Percentiles rank a stretch among this genome's conserved stretches.
Conservation (phyloP, 1,284 basidiomycete species). For the Pyrrhoderma noxium region DNA sequence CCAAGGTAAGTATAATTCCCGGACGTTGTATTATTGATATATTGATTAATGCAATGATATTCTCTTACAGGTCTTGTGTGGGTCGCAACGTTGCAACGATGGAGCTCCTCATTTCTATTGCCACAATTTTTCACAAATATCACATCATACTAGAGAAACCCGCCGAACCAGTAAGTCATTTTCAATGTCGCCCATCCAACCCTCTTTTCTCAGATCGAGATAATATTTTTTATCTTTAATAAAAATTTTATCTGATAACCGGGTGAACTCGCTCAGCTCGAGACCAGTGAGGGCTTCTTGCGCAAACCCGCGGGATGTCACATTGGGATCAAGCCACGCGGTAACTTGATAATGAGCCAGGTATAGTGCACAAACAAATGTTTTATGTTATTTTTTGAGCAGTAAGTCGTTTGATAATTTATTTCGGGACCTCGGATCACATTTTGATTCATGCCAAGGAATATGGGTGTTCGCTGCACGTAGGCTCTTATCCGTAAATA, state of each 20-base stretch:
- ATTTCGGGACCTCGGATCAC: no score
- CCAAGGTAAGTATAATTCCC: conserved; percentile 39
- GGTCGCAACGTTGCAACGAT: conserved; percentile 70
- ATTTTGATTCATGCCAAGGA: no score
- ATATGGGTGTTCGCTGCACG: no score
- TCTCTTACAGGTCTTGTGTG: conserved; percentile 51
- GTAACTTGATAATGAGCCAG: conserved; percentile 20
- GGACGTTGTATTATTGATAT: neutral
- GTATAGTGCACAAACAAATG: neutral
- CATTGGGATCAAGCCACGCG: conserved; percentile 59
- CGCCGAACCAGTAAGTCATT: conserved; percentile 43
- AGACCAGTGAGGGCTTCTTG: conserved; percentile 71
- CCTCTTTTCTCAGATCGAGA: neutral
- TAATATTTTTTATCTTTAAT: neutral
- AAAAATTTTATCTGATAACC: neutral
- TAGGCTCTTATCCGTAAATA: no score
- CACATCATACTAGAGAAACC: conserved; percentile 59
- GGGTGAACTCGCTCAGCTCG: conserved; percentile 42
- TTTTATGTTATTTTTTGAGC: no score
- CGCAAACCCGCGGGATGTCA: conserved; percentile 63
- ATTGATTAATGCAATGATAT: neutral
- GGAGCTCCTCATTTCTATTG: conserved; percentile 68
- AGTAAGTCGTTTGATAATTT: no score
- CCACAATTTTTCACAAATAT: conserved; percentile 66
- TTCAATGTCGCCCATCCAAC: neutral